phyloP scores from a whole-genome alignment of 805 yeast genomes.

The Grigorovia yakushimaensis region DNA sequence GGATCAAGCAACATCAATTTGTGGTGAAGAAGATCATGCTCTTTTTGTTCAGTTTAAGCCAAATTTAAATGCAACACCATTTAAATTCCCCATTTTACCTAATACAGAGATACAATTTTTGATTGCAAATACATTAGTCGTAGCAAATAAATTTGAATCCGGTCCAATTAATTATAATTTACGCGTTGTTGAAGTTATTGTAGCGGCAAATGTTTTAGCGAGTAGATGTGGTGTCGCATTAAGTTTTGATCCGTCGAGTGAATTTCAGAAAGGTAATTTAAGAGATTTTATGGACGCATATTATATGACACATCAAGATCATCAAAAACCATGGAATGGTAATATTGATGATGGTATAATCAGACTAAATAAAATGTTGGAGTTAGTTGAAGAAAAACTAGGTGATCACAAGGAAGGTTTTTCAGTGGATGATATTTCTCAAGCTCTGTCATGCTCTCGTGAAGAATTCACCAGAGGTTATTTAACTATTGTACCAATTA shows the following conservation, averaged over 20 bases:
- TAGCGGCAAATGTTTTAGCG: slow-evolving; percentile 53
- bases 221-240: slow-evolving; percentile 34
- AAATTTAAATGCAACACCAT: slow-evolving; percentile 42
- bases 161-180: slow-evolving; percentile 62
- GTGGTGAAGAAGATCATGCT: slow-evolving; percentile 51
- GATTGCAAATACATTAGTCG: slow-evolving; percentile 52
- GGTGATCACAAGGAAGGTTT: slow-evolving; percentile 37
- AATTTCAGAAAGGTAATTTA: slow-evolving; percentile 41
- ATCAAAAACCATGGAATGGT: slow-evolving; percentile 36
- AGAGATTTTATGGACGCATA: slow-evolving; percentile 53
- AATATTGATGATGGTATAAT: slow-evolving; percentile 35
- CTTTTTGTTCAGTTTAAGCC: slow-evolving; percentile 55
- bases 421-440: slow-evolving; percentile 40
- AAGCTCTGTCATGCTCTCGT: slow-evolving; percentile 32
- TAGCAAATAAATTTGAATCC: slow-evolving; percentile 59
- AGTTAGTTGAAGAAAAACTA: slow-evolving; percentile 36
- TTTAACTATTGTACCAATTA: slow-evolving; percentile 46
- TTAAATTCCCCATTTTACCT: slow-evolving; percentile 38
- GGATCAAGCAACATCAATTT: slow-evolving; percentile 68
- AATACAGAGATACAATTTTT: slow-evolving; percentile 42
- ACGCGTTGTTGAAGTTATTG: slow-evolving; percentile 60
- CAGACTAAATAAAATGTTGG: slow-evolving; percentile 34
- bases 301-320: slow-evolving; percentile 22
- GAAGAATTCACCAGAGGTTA: slow-evolving; percentile 38
- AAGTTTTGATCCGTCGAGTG: slow-evolving; percentile 11